Base-by-base conservation (phyloP, 2,329 filamentous ascomycete genomes). In the Ophiocordyceps camponoti-saundersi region DNA sequence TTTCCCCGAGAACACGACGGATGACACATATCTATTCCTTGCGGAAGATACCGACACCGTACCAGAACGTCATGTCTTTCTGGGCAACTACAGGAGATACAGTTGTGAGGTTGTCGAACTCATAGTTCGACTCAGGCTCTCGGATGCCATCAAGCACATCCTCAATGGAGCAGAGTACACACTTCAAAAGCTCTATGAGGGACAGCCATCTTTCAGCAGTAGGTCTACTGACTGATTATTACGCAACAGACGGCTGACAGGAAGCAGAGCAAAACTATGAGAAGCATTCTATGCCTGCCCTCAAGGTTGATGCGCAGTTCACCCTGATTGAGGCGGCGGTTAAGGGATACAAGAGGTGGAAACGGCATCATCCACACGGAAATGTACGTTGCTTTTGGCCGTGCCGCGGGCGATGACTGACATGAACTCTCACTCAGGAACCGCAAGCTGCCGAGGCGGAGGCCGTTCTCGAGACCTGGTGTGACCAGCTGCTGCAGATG, bases 1-100 rank as follows among this genome's bases (percentile, higher is more conserved):
- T 51, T 67, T 96, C 2, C 85, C 88, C 0, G 80, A 90, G 52
- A 84, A 94, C 51, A 83, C 81, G 0, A 77, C 85, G 44, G 82
- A 95, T 55, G 73, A 85, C 2, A 89, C 84, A 0, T 75, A 88
- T 49, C 69, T 86, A 12, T 92, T 95, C 53, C 71, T 98, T 1
- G 73, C 88, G 56, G 89, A 96, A 57, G 92, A 98, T 59, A 93
- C 95, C 48, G 92, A 98, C 57, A 96, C 90, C 0, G 71, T 90
- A 20, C 92, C 92, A 0, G 92, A 98, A 60, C 77, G 88, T 22
- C 92, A 98, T 64, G 87, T 88, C 1, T 98, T 98, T 60, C 73
- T 96, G 12, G 88, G 90, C 4, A 96, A 98, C 58, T 98, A 98
- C 61, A 76, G 92, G 39, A 77, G 92, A 49, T 96, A 95, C 57